Evolutionary conservation across 371 early-diverging fungal species (phyloP).

Genomic region (Gilbertella persicaria): DNA sequence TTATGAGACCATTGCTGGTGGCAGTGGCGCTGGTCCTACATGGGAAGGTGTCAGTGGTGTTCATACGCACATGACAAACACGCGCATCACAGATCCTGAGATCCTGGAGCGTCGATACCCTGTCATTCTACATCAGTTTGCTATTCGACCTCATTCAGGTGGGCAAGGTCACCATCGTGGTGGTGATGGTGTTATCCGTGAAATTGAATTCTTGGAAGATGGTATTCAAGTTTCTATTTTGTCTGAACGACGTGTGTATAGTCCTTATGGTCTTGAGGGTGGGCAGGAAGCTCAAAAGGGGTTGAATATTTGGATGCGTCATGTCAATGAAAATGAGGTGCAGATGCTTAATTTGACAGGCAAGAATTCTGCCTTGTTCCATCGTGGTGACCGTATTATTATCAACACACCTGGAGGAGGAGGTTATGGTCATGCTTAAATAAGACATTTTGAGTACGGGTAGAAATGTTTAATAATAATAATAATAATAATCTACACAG

Average conservation of each 20-base stretch:
- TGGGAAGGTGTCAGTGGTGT: slow-evolving; percentile 88
- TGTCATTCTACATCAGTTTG: slow-evolving; percentile 85
- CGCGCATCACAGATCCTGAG: slow-evolving; percentile 96
- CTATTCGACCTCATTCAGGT: slow-evolving; percentile 78
- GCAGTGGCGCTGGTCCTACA: slow-evolving; percentile 84
- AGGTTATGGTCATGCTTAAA: slow-evolving; percentile 53
- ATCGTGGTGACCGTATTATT: slow-evolving; percentile 76
- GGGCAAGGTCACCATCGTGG: slow-evolving; percentile 81
- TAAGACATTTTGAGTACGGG: no score
- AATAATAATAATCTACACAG: no score
- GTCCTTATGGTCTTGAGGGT: slow-evolving; percentile 90
- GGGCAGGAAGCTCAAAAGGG: slow-evolving; percentile 79
- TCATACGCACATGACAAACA: slow-evolving; percentile 94
- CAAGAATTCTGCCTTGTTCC: slow-evolving; percentile 81
- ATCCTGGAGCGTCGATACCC: slow-evolving; percentile 95
- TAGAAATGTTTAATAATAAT: no score
- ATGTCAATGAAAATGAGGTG: slow-evolving; percentile 32
- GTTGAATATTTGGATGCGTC: slow-evolving; percentile 78
- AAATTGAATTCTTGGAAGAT: slow-evolving; percentile 76
- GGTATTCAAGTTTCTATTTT: slow-evolving; percentile 87
- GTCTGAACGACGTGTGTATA: slow-evolving; percentile 89
- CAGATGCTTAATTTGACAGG: slow-evolving; percentile 77
- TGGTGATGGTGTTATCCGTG: slow-evolving; percentile 88
- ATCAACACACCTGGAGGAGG: slow-evolving; percentile 95
- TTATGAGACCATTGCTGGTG: slow-evolving; percentile 93